Evolutionary conservation across 2,329 filamentous ascomycete genomes (phyloP), one percentile per base, ranked within the genome.

Genomic region (Magnaporthiopsis incrustans): DNA sequence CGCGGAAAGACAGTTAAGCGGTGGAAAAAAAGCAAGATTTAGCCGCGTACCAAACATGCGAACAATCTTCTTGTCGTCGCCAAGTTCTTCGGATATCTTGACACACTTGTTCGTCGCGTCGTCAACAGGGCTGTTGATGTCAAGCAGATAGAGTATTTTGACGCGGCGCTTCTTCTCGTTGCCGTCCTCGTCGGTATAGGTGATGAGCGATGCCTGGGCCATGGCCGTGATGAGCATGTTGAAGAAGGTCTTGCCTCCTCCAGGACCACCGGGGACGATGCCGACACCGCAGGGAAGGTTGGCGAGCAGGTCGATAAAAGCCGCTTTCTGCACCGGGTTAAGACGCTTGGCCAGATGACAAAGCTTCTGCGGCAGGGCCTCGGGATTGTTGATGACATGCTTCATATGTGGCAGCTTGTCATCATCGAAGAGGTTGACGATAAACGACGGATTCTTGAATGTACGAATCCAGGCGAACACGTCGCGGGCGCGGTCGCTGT

Each of bases 171-270:
- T 69, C 26, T 64, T 68, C 58, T 72, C 75, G 18, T 66, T 56
- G 4, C 62, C 62, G n/a, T 63, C 35, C 57, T 63, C 57, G 2
- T 57, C 38, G 18, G n/a, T 15, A 27, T 35, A 60, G 14, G 59
- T 26, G 26, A 63, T 59, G 12, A 26, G 33, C 27, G 44, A 14
- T 4, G 57, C 58, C 56, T 63, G 62, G 22, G 77, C 75, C 25
- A 80, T 69, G 0, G 75, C 76, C 1, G 78, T 71, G 2, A 79
- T 68, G 1, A 77, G 69, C 67, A 81, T 74, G 44, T 77, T 79
- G 77, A 78, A 80, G 50, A 80, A 76, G 0, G 79, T 81, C 61
- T 82, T 82, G 0, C 79, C 79, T 0, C 78, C 75, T 0, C 79
- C 79, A 4, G 79, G 79, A 6, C 79, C 79, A 4, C 79, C 79